phyloP scores from a whole-genome alignment of 331 rosid species.

The Acacia concinna region DNA sequence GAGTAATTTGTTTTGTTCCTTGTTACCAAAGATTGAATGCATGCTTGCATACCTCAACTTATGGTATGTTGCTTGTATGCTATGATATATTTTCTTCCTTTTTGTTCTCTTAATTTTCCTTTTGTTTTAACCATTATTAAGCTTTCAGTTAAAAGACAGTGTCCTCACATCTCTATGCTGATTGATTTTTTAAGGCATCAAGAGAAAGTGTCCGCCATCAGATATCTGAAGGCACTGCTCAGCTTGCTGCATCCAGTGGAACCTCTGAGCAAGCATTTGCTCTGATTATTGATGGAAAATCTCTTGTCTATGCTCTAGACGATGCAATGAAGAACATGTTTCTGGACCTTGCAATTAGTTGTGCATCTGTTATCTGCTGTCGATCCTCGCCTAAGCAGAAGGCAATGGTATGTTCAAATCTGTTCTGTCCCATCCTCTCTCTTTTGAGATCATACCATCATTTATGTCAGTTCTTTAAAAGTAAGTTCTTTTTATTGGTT shows the following conservation, averaged over 20 bases:
- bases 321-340: slow-evolving; percentile 63
- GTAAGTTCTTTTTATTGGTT: slow-evolving; percentile 27
- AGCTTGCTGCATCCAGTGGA: slow-evolving; percentile 50
- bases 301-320: slow-evolving; percentile 85
- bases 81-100: not conserved
- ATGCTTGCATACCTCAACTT: not conserved
- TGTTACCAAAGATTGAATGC: not conserved
- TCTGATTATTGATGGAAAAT: slow-evolving; percentile 89
- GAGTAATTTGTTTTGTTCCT: not conserved
- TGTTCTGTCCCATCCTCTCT: not conserved
- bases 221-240: slow-evolving; percentile 63
- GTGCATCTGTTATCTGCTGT: slow-evolving; percentile 96
- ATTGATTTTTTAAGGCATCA: slow-evolving; percentile 62
- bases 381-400: slow-evolving; percentile 98
- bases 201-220: slow-evolving; percentile 67
- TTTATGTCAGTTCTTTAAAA: not conserved
- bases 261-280: slow-evolving; percentile 64
- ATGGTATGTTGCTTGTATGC: not conserved
- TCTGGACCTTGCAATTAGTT: slow-evolving; percentile 67
- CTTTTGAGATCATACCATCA: not conserved
- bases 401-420: slow-evolving; percentile 68
- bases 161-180: slow-evolving; percentile 21
- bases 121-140: not conserved
- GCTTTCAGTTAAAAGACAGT: not conserved
- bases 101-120: not conserved